Conservation (phyloP, 164 flowering plant species). For the Tetracentron sinense region DNA sequence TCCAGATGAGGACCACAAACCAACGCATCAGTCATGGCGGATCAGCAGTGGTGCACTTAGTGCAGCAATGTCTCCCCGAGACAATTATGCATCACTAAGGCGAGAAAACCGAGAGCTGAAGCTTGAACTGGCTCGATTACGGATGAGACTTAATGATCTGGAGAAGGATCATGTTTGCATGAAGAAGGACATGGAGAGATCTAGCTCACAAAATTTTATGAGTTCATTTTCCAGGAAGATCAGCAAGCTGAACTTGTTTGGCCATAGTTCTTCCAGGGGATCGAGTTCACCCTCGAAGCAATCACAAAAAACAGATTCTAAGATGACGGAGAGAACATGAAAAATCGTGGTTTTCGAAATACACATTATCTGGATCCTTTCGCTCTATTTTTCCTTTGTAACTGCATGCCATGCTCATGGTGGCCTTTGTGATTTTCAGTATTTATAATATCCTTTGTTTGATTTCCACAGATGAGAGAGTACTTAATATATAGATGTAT, state of each 20-base stretch:
- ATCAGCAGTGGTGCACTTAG: slow-evolving; percentile 89
- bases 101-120: slow-evolving; percentile 89
- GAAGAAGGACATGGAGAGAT: slow-evolving; percentile 76
- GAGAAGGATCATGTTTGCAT: slow-evolving; percentile 92
- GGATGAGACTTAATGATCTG: slow-evolving; percentile 88
- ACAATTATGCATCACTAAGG: slow-evolving; percentile 92
- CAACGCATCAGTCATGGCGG: slow-evolving; percentile 72
- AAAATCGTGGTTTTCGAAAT: slow-evolving; percentile 22
- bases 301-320: slow-evolving; percentile 60
- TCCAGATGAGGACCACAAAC: slow-evolving; percentile 64
- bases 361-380: not conserved
- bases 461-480: not conserved
- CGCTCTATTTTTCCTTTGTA: not conserved
- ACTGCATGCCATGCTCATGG: slow-evolving; percentile 6
- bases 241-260: slow-evolving; percentile 61
- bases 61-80: slow-evolving; percentile 88
- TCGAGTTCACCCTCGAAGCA: slow-evolving; percentile 79
- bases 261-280: slow-evolving; percentile 67
- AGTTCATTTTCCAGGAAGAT: slow-evolving; percentile 72
- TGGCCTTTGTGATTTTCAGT: not conserved
- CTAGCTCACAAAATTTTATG: slow-evolving; percentile 67
- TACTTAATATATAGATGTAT: no score
- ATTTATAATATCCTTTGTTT: slow-evolving; percentile 1
- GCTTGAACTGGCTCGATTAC: slow-evolving; percentile 78
- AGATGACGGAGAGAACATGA: slow-evolving; percentile 49